These are phyloP conservation scores for Tubosaeta sp. DNA, from an alignment of 768 basidiomycete species.

Conservation along the genomic window DNA sequence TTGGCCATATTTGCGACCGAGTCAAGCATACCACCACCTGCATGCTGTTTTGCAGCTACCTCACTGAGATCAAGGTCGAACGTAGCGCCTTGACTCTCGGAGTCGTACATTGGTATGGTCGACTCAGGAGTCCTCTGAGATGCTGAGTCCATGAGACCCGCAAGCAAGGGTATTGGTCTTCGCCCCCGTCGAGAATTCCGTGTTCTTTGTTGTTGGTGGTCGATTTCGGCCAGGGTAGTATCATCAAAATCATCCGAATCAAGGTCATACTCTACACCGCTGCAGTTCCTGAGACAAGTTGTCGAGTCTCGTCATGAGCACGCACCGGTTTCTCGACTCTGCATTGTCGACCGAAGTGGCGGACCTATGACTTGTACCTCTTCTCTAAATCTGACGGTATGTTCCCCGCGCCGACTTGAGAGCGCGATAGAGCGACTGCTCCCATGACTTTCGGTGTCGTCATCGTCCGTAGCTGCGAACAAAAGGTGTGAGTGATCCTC, in stretches of 20 bases:
- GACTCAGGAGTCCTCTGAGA: slow-evolving; percentile 55
- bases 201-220: slow-evolving; percentile 23
- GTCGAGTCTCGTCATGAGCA: slow-evolving; percentile 24
- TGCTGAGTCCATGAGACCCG: slow-evolving; percentile 67
- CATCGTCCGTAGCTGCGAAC: slow-evolving; percentile 53
- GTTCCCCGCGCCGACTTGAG: slow-evolving; percentile 34
- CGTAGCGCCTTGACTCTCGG: slow-evolving; percentile 30
- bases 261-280: slow-evolving; percentile 69
- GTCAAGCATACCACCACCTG: slow-evolving; percentile 72
- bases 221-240: slow-evolving; percentile 29
- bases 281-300: slow-evolving; percentile 7
- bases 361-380: slow-evolving; percentile 66
- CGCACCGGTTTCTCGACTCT: slow-evolving; percentile 81
- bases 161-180: slow-evolving; percentile 70
- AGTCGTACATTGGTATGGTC: slow-evolving; percentile 43
- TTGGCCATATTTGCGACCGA: slow-evolving; percentile 95
- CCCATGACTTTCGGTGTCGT: slow-evolving; percentile 41
- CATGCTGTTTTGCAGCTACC: slow-evolving; percentile 57
- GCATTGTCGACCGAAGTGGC: slow-evolving; percentile 62
- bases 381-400: slow-evolving; percentile 62
- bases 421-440: slow-evolving; percentile 29
- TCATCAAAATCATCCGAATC: slow-evolving; percentile 82
- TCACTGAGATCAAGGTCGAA: slow-evolving; percentile 57
- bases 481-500: slow-evolving; percentile 33
- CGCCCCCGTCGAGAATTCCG: slow-evolving; percentile 37